Evolutionary conservation across 2,329 filamentous ascomycete species (phyloP).

Genomic region (Pseudocercospora musae): DNA sequence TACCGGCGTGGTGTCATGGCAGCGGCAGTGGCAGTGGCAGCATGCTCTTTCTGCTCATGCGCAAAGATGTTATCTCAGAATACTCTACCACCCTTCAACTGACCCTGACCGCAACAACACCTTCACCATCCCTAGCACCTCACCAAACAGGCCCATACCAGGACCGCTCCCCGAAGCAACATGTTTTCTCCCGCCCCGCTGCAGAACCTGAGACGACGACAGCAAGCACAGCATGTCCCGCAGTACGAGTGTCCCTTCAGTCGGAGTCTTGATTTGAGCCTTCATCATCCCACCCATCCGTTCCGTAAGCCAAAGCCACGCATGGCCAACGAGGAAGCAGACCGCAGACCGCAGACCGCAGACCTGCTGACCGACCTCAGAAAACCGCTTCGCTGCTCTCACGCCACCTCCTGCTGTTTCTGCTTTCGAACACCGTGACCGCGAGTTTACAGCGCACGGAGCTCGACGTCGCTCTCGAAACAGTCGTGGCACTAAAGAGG

Average conservation of each 20-base stretch:
- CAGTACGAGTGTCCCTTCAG: constrained; percentile 13
- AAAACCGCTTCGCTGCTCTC: constrained; percentile 31
- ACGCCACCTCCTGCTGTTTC: constrained; percentile 13
- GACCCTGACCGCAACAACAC: constrained; percentile 1
- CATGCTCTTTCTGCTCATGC: background rate
- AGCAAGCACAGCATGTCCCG: constrained; percentile 8
- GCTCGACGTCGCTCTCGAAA: constrained; percentile 27
- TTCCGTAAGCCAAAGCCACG: background rate
- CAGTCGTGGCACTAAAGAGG: constrained; percentile 31
- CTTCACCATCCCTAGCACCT: constrained; percentile 17
- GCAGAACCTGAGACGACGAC: constrained; percentile 19
- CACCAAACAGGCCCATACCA: constrained; percentile 11
- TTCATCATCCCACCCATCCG: constrained; percentile 23
- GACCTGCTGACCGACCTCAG: constrained; percentile 11
- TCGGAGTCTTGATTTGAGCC: constrained; percentile 28
- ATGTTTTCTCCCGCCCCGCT: constrained; percentile 22
- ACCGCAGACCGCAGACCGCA: too few species aligned
- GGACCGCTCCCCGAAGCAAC: constrained; percentile 5
- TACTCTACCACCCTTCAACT: constrained; percentile 2
- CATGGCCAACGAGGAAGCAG: too few species aligned
- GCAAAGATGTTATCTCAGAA: background rate
- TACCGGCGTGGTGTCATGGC: too few species aligned
- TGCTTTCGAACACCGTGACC: too few species aligned
- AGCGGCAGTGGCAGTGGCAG: background rate
- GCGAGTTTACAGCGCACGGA: constrained; percentile 11